These are phyloP conservation scores for Zea luxurians DNA, from an alignment of 176 grass and related monocot species.

Conservation along the genomic window DNA sequence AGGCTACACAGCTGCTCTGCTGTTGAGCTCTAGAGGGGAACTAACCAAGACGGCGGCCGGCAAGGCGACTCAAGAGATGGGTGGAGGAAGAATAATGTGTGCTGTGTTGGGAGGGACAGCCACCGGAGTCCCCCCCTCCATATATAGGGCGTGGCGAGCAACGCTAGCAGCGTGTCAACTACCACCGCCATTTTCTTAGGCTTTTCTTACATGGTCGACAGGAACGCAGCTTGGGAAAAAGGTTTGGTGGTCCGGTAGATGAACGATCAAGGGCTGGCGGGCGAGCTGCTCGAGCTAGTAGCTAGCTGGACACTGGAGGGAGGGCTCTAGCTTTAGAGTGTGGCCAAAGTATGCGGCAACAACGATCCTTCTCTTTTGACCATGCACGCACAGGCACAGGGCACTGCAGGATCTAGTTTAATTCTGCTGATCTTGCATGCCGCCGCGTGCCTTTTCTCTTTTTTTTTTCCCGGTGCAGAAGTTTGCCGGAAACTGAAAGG, in stretches of 20 bases:
- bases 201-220: conserved; percentile 7
- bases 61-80: conserved; percentile 9
- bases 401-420: background rate
- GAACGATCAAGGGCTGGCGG: conserved; percentile 49
- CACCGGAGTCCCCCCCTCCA: background rate
- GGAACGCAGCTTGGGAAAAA: conserved; percentile 41
- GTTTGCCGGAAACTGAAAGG: conserved; percentile 16
- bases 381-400: background rate
- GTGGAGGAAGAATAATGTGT: background rate
- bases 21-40: conserved; percentile 21
- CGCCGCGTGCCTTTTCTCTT: background rate
- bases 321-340: conserved; percentile 58
- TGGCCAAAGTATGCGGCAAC: conserved; percentile 56
- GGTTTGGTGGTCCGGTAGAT: conserved; percentile 64
- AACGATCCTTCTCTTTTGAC: conserved; percentile 34
- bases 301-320: conserved; percentile 27
- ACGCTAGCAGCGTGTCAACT: conserved; percentile 1
- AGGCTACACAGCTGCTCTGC: too few relatives aligned
- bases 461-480: background rate
- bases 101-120: conserved; percentile 25
- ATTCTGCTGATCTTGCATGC: conserved; percentile 33
- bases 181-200: conserved; percentile 49
- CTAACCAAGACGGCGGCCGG: background rate
- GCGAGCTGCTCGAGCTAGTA: conserved; percentile 37
- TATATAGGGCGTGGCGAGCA: conserved; percentile 41